These are phyloP conservation scores for Xylaria sp. DNA, from an alignment of 2,329 filamentous ascomycete genomes.

Conservation along the genomic window DNA sequence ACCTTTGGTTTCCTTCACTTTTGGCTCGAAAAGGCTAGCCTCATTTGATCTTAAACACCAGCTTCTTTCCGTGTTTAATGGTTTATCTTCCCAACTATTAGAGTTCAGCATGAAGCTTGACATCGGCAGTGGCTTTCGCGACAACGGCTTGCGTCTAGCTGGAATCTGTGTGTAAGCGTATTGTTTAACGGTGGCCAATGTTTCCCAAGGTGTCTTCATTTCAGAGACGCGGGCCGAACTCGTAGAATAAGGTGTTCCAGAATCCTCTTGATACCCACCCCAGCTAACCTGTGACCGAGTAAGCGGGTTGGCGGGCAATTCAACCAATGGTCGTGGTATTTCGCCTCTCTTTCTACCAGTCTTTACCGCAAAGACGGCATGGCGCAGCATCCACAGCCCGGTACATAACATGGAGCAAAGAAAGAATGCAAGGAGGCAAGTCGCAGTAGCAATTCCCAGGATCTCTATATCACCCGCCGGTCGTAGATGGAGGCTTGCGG, in stretches of 20 bases:
- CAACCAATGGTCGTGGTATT: not conserved
- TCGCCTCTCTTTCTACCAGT: not conserved
- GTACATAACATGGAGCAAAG: constrained; percentile 26
- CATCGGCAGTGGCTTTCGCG: constrained; percentile 15
- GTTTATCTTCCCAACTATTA: constrained; percentile 11
- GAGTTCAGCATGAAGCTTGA: not conserved
- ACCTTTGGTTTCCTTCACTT: constrained; percentile 5
- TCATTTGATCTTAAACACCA: constrained; percentile 1
- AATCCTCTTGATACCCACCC: not conserved
- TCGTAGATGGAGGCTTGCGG: constrained; percentile 5
- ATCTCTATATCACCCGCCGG: constrained; percentile 33
- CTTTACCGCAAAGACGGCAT: not conserved
- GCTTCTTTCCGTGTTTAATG: constrained; percentile 31
- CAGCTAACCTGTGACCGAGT: not conserved
- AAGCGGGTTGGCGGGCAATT: not conserved
- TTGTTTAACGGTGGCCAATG: not conserved
- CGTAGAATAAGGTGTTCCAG: not conserved
- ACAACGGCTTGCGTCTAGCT: constrained; percentile 14
- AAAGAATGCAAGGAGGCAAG: constrained; percentile 32
- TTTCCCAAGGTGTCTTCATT: constrained; percentile 7
- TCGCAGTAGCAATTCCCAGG: constrained; percentile 32
- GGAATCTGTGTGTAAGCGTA: constrained; percentile 26
- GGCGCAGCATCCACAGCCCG: not conserved
- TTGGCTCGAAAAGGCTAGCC: not conserved
- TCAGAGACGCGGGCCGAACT: constrained; percentile 1